Conservation (phyloP, 2,329 filamentous ascomycete genomes). For the Dactylellina drechsleri region DNA sequence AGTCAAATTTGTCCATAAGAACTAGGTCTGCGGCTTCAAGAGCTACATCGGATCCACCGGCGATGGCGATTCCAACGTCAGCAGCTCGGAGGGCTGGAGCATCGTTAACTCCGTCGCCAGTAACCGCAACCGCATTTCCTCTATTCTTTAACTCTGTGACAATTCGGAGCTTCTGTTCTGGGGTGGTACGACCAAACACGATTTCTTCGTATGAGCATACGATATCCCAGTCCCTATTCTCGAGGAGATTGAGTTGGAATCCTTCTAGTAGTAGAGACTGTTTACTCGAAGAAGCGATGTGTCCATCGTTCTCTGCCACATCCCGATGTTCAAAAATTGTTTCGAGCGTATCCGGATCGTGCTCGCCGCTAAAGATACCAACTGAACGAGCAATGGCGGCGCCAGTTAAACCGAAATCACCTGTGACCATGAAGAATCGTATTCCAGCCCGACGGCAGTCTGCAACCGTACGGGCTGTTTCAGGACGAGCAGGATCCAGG, state of each 20-base stretch:
- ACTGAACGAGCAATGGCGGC: slow-evolving; percentile 81
- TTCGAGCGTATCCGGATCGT: slow-evolving; percentile 73
- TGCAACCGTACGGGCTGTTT: slow-evolving; percentile 77
- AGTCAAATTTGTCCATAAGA: slow-evolving; percentile 76
- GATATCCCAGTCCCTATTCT: slow-evolving; percentile 92
- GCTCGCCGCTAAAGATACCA: slow-evolving; percentile 75
- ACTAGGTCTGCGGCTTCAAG: slow-evolving; percentile 77
- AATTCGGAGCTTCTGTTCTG: slow-evolving; percentile 81
- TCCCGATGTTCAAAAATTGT: slow-evolving; percentile 83
- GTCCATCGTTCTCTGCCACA: slow-evolving; percentile 74
- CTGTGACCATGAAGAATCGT: slow-evolving; percentile 83
- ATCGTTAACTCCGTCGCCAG: slow-evolving; percentile 88
- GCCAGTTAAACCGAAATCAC: slow-evolving; percentile 82
- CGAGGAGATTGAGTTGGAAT: slow-evolving; percentile 75
- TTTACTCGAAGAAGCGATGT: slow-evolving; percentile 83
- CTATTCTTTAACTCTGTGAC: slow-evolving; percentile 77
- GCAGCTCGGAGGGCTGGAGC: slow-evolving; percentile 81
- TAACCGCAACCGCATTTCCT: slow-evolving; percentile 70
- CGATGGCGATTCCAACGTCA: slow-evolving; percentile 88
- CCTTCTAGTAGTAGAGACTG: slow-evolving; percentile 76
- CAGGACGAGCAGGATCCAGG: slow-evolving; percentile 84
- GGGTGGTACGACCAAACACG: slow-evolving; percentile 66
- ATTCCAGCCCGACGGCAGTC: slow-evolving; percentile 79
- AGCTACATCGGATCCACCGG: slow-evolving; percentile 82
- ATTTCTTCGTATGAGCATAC: neutral